phyloP scores from a whole-genome alignment of 345 rosid genomes.

The Citrus inodora region DNA sequence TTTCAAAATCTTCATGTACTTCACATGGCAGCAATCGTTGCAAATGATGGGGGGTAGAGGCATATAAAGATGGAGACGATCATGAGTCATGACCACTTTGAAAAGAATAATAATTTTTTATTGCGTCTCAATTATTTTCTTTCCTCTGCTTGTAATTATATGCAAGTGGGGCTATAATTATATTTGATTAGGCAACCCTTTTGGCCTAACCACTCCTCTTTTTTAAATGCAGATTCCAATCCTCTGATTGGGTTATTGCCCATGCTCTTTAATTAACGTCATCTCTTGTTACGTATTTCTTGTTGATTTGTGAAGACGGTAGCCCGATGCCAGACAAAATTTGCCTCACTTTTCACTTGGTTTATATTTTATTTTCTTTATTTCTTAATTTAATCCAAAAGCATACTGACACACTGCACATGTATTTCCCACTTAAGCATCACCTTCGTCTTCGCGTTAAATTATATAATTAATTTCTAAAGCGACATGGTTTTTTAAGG shows the following conservation, averaged over 20 bases:
- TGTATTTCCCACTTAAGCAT: neutral
- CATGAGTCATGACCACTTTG: constrained; percentile 17
- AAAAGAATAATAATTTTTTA: neutral
- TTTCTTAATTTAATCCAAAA: constrained; percentile 2
- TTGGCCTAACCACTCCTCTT: constrained; percentile 28
- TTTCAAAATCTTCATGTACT: constrained; percentile 14
- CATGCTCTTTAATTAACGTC: constrained; percentile 14
- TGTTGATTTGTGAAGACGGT: neutral
- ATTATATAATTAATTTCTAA: neutral
- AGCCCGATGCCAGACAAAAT: constrained; percentile 14
- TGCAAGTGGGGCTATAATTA: constrained; percentile 47
- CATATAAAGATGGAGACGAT: constrained; percentile 13
- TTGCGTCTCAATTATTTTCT: constrained; percentile 28
- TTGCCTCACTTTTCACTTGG: neutral
- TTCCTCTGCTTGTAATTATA: constrained; percentile 37
- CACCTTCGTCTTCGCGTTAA: neutral
- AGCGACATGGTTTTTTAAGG: neutral
- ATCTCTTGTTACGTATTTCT: constrained; percentile 1
- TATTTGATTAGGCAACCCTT: constrained; percentile 20
- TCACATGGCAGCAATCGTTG: constrained; percentile 36
- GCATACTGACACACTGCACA: neutral
- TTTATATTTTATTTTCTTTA: neutral
- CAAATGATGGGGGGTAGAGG: constrained; percentile 27
- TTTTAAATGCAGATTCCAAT: constrained; percentile 10
- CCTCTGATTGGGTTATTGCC: constrained; percentile 14